Evolutionary conservation across 225 moss, liverwort and hornwort genomes (phyloP), one percentile per base, ranked within the genome.

Genomic region (Polytrichum commune): DNA sequence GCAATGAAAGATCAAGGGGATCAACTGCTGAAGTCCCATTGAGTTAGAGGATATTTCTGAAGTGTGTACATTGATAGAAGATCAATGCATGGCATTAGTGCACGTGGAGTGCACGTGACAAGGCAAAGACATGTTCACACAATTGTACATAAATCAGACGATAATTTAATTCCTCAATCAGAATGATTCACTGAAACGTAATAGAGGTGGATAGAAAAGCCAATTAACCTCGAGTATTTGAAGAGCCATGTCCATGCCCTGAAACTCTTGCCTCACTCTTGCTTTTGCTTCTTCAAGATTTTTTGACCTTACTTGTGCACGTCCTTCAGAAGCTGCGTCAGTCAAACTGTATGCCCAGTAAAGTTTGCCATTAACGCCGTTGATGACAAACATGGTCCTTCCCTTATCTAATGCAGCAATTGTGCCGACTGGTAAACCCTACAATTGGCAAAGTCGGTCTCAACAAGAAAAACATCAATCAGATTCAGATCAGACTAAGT

Each of bases 341-440:
- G 78, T 80, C 74, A 89, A 78, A 64, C 88, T 83, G 55, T 68
- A 83, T 26, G 83, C 88, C 88, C 86, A 89, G 57, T 89, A 89
- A 61, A 89, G 78, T 70, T 74, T 86, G 54, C 76, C 74, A 68
- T 71, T 66, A 73, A 86, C 85, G 54, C 85, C 78, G 60, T 85
- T 83, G 66, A 89, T 65, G 76, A 86, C 74, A 72, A 89, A 89
- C 71, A 89, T 82, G 32, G 86, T 83, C 72, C 74, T 80, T 55
- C 86, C 86, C 8, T 78, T 53, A 60, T 74, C 62, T 6, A 18
- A 29, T 25, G 82, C 86, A 80, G 61, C 63, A 20, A 69, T 80
- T 20, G 78, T 74, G 67, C 81, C 88, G 65, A 75, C 80, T 69
- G 27, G 67, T 55, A 87, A 78, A 20, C 78, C 84, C 84, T 84